Base-by-base conservation (phyloP, 805 yeast species). In the Scheffersomyces coipomensis region DNA sequence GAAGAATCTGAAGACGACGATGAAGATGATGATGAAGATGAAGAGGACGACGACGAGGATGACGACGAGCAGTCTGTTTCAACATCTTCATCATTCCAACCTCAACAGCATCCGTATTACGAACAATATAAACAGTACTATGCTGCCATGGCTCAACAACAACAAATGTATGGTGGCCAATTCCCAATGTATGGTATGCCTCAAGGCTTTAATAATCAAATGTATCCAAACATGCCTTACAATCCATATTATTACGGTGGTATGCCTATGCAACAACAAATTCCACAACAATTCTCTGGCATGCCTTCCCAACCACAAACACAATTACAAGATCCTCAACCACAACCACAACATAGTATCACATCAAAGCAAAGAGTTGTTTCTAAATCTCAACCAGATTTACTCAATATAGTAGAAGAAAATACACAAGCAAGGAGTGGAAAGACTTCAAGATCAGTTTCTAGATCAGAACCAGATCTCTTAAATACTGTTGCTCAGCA, bases 121-220 rank as follows among this genome's bases (percentile, higher is more conserved):
- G 56, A 55, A 26, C 70, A 66, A 42, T 66, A 71, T 71, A 60
- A 57, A 33, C 62, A 57, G 36, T 67, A 66, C 46, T 66, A 66
- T 41, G 57, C 58, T 29, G 41, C 50, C 2, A 40, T 62, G 35
- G 62, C 58, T 25, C 42, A 48, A 24, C 49, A 46, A 40, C 46
- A 49, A 32, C 47, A 49, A 38, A 27, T 27, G 30, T 27, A 27
- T 27, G 11, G 9, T 13, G 30, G 30, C 15, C 30, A 27, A 27
- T 13, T 27, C 30, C 30, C 53, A 11, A 47, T 47, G 52, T 42
- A 27, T 27, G 18, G 18, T 8, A 27, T 27, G 30, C 5, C 27
- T 9, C 27, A 8, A 24, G 30, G 18, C 5, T 27, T 13, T 10
- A n/a, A n/a, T n/a, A 24, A 24, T 12, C 27, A 24, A 24, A 27